Base-by-base conservation (phyloP, 805 yeast genomes). In the Candida ponderosae region DNA sequence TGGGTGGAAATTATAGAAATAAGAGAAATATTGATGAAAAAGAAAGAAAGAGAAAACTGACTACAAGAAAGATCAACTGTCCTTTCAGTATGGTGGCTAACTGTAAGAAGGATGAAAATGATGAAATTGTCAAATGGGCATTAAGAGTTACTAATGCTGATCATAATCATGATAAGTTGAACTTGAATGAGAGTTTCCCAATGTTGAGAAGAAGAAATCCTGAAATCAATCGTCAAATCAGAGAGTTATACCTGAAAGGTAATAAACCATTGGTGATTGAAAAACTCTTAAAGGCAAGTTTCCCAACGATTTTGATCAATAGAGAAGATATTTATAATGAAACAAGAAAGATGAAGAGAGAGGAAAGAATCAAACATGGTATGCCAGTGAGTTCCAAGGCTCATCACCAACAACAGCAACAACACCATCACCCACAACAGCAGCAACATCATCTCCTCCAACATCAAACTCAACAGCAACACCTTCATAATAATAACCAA, bases 331-430 rank as follows among this genome's bases (percentile, higher is more conserved):
- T 53, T 30, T 53, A 53, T 36, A 53, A 53, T 38, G 58, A 53
- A 42, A 53, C 58, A 1, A 50, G 58, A 52, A 53, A 53, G 46
- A 53, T 53, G 58, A 53, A 53, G 33, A 46, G 58, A 34, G 58
- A 53, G 36, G 58, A 53, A 34, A 52, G 47, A 37, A 31, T 40
- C 24, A 53, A 47, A 28, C 23, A 13, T 17, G 36, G 39, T 14
- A 34, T n/a, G 14, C 40, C 36, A 24, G 27, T 26, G 13, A 20
- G 36, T n/a, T 30, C 28, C 20, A 32, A 20, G 31, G 18, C 37
- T 29, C 34, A 31, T 13, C 39, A n/a, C 16, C 45, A 40, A 27
- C 47, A 40, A 9, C 46, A 37, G 11, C 28, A 34, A 18, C 36
- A 32, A 27, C 38, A 35, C 17, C 35, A 37, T 15, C 40, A 38